These are phyloP conservation scores for Gyromitra esculenta DNA, from an alignment of 2,329 filamentous ascomycete species.

Conservation along the genomic window DNA sequence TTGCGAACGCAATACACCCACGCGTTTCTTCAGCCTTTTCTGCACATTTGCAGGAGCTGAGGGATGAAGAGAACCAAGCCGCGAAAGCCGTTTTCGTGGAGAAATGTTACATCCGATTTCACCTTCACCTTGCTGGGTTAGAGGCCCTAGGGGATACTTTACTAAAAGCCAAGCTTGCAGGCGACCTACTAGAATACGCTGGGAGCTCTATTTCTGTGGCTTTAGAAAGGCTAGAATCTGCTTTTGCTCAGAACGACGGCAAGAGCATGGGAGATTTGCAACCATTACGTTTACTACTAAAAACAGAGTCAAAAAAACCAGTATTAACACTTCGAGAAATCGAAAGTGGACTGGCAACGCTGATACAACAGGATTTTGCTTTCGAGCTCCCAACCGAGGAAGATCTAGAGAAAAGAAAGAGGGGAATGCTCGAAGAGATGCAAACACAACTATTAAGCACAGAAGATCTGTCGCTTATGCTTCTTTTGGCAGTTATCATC, in stretches of 20 bases:
- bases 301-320: constrained; percentile 27
- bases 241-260: constrained; percentile 16
- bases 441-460: constrained; percentile 53
- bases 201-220: constrained; percentile 31
- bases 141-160: constrained; percentile 33
- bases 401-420: constrained; percentile 46
- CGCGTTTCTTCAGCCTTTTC: constrained; percentile 34
- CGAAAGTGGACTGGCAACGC: constrained; percentile 24
- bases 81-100: constrained; percentile 45
- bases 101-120: constrained; percentile 50
- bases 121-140: constrained; percentile 41
- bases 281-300: constrained; percentile 28
- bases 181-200: constrained; percentile 46
- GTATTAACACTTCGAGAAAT: constrained; percentile 36
- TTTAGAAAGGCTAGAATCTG: constrained; percentile 49
- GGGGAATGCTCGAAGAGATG: constrained; percentile 55
- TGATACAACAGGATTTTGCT: constrained; percentile 35
- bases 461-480: constrained; percentile 54
- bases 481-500: constrained; percentile 56
- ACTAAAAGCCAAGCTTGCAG: constrained; percentile 46
- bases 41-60: constrained; percentile 38
- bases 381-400: constrained; percentile 47
- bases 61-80: constrained; percentile 17
- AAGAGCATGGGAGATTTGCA: constrained; percentile 29
- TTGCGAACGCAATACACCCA: constrained; percentile 44